Evolutionary conservation across 2,329 filamentous ascomycete genomes (phyloP), one percentile per base, ranked within the genome.

Genomic region (Ophiosphaerella herpotricha): DNA sequence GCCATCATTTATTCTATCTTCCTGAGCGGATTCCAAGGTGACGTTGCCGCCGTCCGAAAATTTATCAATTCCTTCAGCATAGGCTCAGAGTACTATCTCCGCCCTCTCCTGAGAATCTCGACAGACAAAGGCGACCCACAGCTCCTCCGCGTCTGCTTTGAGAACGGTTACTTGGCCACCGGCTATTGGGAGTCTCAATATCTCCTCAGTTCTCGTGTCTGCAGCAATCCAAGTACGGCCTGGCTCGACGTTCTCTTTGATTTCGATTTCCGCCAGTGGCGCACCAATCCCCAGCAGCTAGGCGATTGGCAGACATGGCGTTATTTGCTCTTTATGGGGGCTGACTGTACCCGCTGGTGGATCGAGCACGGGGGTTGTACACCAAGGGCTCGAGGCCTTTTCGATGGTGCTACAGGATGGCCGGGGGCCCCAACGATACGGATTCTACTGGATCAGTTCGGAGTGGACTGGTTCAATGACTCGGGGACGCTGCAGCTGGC

Each of bases 201-300:
- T 23, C 37, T 45, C 33, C 31, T 45, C 7, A 14, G 18, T 7
- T 50, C 23, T 29, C 41, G 41, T 35, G 16, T 34, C 21, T 7
- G 31, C 14, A 45, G 24, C 13, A 37, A 33, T 21, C 39, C 46
- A n/a, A 44, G 37, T 33, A 41, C 43, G 23, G 48, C 29, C 46
- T 50, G 48, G 48, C 42, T 50, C 32, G 38, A 50, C 34, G 42
- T 50, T 37, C 43, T 50, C 16, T 50, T 35, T 32, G 48, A 50
- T 18, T 38, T 46, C 14, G 48, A 50, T 38, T 46, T 50, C 34
- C 43, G 38, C 18, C 37, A 50, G 43, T 50, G 48, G 48, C 37
- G 48, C 23, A 50, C 42, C 5, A 21, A 50, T 14, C 36, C 14
- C n/a, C 31, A 42, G 14, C 37, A 46, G 23, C 38, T 50, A 21